Base-by-base conservation (phyloP, 2,329 filamentous ascomycete species). In the Pseudogymnoascus sp. region DNA sequence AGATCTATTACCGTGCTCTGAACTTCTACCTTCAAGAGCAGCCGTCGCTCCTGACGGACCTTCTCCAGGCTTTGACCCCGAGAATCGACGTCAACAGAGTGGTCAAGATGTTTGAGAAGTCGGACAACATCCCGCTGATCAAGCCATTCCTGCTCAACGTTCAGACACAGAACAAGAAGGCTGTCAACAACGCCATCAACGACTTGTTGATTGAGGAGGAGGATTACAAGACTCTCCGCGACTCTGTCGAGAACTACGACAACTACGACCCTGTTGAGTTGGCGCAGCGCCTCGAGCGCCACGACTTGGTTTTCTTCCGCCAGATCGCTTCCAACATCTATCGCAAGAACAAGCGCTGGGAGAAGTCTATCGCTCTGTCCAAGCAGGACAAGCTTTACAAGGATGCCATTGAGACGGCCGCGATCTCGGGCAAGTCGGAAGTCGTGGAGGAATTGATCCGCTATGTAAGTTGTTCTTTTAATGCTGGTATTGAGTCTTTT, bases 341-440 rank as follows among this genome's bases (percentile, higher is more conserved):
- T 81, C 92, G 95, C 75, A 99, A 97, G 84, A 97, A 96, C 82
- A 97, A 97, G 88, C 86, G 94, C 67, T 99, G 95, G 95, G 93
- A 97, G 80, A 97, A 97, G 80, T 97, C 92, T 3, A 99, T 99
- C 75, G 86, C 91, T 35, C 81, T 99, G 55, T 97, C 93, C 14
- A 99, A 99, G 83, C 93, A 99, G 76, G 94, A 99, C 81, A 97
- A 97, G 84, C 82, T 99, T 14, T 99, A 94, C 88, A 97, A 97
- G 82, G 94, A 99, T 78, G 94, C 95, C 25, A 97, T 99, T 66
- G 94, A 99, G 82, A 99, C 94, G 12, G 86, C 95, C 33, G 94
- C 94, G 28, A 90, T 97, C 62, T 97, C 93, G 60, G 82, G 84
- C 73, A 97, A 97, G 84, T 74, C 83, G 11, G 92, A 97, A 30